Evolutionary conservation across 2,329 filamentous ascomycete species (phyloP).

Genomic region (Colletotrichum sp.): DNA sequence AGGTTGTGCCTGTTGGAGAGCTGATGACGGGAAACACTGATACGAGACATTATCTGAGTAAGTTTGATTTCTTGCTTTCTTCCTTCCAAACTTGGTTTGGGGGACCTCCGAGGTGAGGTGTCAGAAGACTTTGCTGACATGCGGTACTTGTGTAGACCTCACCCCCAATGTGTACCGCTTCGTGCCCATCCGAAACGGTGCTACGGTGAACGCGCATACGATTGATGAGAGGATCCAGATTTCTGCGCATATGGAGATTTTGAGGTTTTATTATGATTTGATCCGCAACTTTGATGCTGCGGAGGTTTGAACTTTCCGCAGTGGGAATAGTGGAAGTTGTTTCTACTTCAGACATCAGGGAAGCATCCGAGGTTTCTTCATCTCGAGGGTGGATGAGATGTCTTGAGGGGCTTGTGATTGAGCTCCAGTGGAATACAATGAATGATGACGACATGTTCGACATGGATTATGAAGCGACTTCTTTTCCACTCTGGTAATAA

Average conservation of each 20-base stretch:
- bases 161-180: constrained; percentile 11
- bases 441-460: too few species aligned
- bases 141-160: not conserved
- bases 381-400: too few species aligned
- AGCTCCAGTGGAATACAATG: too few species aligned
- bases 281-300: constrained; percentile 17
- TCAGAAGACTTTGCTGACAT: not conserved
- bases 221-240: constrained; percentile 18
- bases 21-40: constrained; percentile 18
- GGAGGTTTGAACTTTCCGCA: not conserved
- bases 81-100: too few species aligned
- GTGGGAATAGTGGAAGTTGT: too few species aligned
- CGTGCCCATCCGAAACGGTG: not conserved
- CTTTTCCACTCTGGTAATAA: too few species aligned
- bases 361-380: too few species aligned
- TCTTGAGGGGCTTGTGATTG: too few species aligned
- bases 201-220: constrained; percentile 9
- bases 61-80: not conserved
- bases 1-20: constrained; percentile 11
- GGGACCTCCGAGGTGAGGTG: too few species aligned
- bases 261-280: constrained; percentile 16
- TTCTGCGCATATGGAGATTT: constrained; percentile 10
- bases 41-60: constrained; percentile 14
- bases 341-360: too few species aligned
- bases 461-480: too few species aligned